Percentiles rank a stretch among this genome's conserved stretches.
phyloP scores from a whole-genome alignment of 768 basidiomycete species.

The Trametopsis cervina region DNA sequence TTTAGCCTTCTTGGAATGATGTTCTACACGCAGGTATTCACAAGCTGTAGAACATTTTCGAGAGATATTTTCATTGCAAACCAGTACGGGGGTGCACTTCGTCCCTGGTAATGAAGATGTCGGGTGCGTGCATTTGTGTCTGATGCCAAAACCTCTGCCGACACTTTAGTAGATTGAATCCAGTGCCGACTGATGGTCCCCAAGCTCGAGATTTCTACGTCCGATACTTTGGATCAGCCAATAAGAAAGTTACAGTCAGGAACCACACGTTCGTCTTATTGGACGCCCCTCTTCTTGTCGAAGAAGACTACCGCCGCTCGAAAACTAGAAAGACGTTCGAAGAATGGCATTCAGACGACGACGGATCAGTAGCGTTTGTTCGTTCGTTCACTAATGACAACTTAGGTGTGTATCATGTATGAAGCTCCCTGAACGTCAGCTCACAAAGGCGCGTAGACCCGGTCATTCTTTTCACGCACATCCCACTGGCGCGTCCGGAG shows the following conservation, averaged over 20 bases:
- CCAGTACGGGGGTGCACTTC: conserved; percentile 49
- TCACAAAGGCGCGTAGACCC: conserved; percentile 27
- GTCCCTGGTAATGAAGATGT: conserved; percentile 91
- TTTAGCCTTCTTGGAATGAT: background rate
- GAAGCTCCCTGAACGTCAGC: too few species aligned
- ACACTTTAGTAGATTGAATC: conserved; percentile 13
- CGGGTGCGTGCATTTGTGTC: conserved; percentile 42
- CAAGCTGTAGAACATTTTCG: conserved; percentile 57
- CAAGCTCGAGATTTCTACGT: conserved; percentile 47
- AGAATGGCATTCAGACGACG: conserved; percentile 45
- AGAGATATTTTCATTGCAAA: conserved; percentile 52
- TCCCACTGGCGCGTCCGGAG: conserved; percentile 75
- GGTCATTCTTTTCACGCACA: conserved; percentile 73
- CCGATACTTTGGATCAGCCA: conserved; percentile 61
- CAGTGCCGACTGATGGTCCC: conserved; percentile 9
- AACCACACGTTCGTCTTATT: conserved; percentile 70
- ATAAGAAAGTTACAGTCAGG: conserved; percentile 50
- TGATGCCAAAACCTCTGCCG: background rate
- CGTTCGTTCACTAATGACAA: conserved; percentile 1
- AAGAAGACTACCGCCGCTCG: conserved; percentile 70
- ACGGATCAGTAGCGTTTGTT: conserved; percentile 47
- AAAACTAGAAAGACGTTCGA: conserved; percentile 42
- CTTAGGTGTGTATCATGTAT: background rate
- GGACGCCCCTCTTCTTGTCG: conserved; percentile 74
- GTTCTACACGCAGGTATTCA: conserved; percentile 50